Evolutionary conservation across 805 yeast genomes (phyloP).

Genomic region (Saccharomyces jurei): DNA sequence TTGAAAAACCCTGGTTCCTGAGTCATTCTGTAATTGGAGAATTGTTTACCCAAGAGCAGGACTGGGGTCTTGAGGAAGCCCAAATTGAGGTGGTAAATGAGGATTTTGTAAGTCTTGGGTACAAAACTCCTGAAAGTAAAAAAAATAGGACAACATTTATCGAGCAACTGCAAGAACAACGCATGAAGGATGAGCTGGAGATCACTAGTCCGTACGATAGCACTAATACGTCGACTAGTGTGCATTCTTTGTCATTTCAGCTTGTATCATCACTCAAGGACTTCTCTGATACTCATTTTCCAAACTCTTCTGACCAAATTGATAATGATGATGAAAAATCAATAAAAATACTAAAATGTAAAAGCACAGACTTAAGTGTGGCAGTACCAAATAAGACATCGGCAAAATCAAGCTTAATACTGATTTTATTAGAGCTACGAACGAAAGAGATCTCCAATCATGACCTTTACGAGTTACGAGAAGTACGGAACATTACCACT

Average conservation of each 20-base stretch:
- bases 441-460: background rate
- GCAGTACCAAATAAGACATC: background rate
- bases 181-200: slow-evolving; percentile 12
- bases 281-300: background rate
- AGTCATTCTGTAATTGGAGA: slow-evolving; percentile 13
- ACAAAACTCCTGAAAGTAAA: background rate
- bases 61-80: slow-evolving; percentile 1
- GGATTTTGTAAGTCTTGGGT: background rate
- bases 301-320: background rate
- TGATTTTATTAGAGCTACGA: background rate
- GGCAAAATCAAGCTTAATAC: background rate
- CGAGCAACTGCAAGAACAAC: slow-evolving; percentile 16
- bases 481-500: background rate
- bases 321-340: background rate
- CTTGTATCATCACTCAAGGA: background rate
- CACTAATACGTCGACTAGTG: background rate
- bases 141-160: slow-evolving; percentile 7
- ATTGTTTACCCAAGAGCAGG: slow-evolving; percentile 3
- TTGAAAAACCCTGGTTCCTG: slow-evolving; percentile 31
- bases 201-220: slow-evolving; percentile 14
- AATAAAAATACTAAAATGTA: background rate
- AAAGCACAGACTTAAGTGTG: background rate
- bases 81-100: slow-evolving; percentile 2
- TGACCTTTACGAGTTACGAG: background rate
- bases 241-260: background rate